These are phyloP conservation scores for Mycena citricolor DNA, from an alignment of 1,284 basidiomycete species.

Conservation along the genomic window DNA sequence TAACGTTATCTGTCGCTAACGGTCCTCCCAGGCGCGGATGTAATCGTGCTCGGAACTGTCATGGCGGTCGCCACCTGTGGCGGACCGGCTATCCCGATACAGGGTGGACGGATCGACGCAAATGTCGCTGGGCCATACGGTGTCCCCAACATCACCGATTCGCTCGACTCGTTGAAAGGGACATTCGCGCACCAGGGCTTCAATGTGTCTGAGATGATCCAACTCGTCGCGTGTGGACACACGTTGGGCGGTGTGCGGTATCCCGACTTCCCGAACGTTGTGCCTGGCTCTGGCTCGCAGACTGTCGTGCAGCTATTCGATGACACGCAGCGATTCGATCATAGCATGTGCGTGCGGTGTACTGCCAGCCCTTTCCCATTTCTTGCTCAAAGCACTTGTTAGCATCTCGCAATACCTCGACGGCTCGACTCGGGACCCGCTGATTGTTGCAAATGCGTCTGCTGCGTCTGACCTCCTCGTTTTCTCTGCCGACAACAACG, in stretches of 20 bases:
- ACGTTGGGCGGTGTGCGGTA: slow-evolving; percentile 19
- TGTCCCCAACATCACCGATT: slow-evolving; percentile 36
- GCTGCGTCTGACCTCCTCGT: slow-evolving; percentile 40
- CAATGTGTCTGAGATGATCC: slow-evolving; percentile 39
- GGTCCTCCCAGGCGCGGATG: slow-evolving; percentile 35
- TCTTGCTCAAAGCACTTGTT: background rate
- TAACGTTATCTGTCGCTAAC: background rate
- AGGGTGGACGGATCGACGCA: slow-evolving; percentile 36
- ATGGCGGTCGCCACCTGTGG: slow-evolving; percentile 37
- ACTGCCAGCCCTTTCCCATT: background rate
- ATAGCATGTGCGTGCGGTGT: slow-evolving; percentile 30
- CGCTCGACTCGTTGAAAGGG: slow-evolving; percentile 30
- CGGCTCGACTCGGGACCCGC: slow-evolving; percentile 34
- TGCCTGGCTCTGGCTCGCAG: slow-evolving; percentile 1
- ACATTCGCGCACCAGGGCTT: slow-evolving; percentile 39
- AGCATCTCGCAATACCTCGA: slow-evolving; percentile 38
- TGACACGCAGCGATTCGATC: slow-evolving; percentile 29
- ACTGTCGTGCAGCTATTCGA: slow-evolving; percentile 16
- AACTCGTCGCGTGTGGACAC: slow-evolving; percentile 42
- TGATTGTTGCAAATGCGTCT: slow-evolving; percentile 34
- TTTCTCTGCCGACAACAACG: slow-evolving; percentile 37
- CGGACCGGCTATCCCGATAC: slow-evolving; percentile 39
- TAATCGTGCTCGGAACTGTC: slow-evolving; percentile 38
- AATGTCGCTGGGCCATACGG: slow-evolving; percentile 31
- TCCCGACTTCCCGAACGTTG: slow-evolving; percentile 6